These are phyloP conservation scores for Gossypium mustelinum DNA, from an alignment of 345 rosid genomes.

Conservation along the genomic window DNA sequence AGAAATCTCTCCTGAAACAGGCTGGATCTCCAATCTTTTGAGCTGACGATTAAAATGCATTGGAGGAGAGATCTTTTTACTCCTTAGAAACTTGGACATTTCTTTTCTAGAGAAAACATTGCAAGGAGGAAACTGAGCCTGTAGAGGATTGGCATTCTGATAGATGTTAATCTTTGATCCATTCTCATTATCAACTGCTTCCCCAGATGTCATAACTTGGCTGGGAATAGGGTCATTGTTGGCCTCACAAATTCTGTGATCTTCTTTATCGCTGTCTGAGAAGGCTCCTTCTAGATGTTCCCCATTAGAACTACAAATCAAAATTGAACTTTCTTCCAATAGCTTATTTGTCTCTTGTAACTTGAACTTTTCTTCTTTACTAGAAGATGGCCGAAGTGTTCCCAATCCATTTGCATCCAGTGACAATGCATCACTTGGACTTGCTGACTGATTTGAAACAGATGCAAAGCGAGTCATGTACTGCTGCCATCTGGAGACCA, in stretches of 20 bases:
- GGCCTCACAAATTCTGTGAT: slow-evolving; percentile 25
- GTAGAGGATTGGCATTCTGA: slow-evolving; percentile 59
- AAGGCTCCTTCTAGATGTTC: slow-evolving; percentile 24
- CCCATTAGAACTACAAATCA: slow-evolving; percentile 31
- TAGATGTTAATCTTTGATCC: slow-evolving; percentile 30
- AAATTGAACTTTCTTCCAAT: slow-evolving; percentile 27
- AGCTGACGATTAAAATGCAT: slow-evolving; percentile 39
- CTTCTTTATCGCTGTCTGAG: slow-evolving; percentile 19
- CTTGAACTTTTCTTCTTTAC: slow-evolving; percentile 26
- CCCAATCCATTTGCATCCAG: slow-evolving; percentile 21
- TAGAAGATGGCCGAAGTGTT: slow-evolving; percentile 19
- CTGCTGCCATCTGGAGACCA: slow-evolving; percentile 97
- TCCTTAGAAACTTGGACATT: slow-evolving; percentile 68
- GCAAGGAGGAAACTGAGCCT: slow-evolving; percentile 77
- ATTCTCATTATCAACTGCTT: slow-evolving; percentile 23
- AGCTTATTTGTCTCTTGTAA: slow-evolving; percentile 32
- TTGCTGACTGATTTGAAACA: slow-evolving; percentile 9
- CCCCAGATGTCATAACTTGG: slow-evolving; percentile 27
- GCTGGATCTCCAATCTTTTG: slow-evolving; percentile 30
- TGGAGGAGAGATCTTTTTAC: slow-evolving; percentile 51
- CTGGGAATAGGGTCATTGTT: slow-evolving; percentile 24
- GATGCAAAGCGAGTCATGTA: slow-evolving; percentile 54
- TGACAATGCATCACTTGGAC: slow-evolving; percentile 14
- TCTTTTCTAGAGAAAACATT: slow-evolving; percentile 76
- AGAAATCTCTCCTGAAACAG: slow-evolving; percentile 34